Evolutionary conservation across 768 basidiomycete genomes (phyloP), one percentile per base, ranked within the genome.

Genomic region (Boletus pseudo-olivaceus): DNA sequence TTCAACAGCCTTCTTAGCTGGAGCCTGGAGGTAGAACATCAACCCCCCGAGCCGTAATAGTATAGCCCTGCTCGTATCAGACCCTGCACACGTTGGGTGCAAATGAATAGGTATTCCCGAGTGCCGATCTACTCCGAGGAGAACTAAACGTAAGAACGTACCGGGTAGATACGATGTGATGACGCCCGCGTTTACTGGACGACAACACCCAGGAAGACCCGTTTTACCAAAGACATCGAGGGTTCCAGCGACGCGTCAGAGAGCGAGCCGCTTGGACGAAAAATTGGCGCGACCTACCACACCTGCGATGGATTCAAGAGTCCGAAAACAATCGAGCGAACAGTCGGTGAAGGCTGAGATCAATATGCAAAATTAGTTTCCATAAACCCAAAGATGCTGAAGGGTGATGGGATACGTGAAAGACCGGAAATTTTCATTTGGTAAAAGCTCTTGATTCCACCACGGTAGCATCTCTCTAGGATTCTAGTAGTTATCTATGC

Each of bases 401-500:
- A 34, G 5, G 35, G 6, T 15, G 46, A 38, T 62, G 23, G 15
- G 42, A 51, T 34, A 32, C 41, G 19, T 29, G 17, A 51, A 17
- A 27, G 26, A 37, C 34, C 32, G 20, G n/a, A 20, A 20, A 10
- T 10, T 14, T 39, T 34, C 23, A 46, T 47, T 47, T 27, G 19
- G 29, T 23, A 7, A n/a, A 43, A 32, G 19, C 11, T 34, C 38
- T 43, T 33, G 35, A 35, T 53, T 57, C 34, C 29, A 39, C 37
- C 23, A 10, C 27, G 26, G 5, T 37, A 34, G n/a, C 12, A 46
- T 29, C 27, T 43, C 20, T 33, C 50, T 47, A 41, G 10, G 19
- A 37, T 9, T 53, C 46, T 41, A 45, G 30, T 48, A 47, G 8
- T 19, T 51, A 55, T 58, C 49, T 61, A 51, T 46, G 32, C 26